A percentile compares a stretch with the other conserved stretches of the same genome.
These are phyloP conservation scores for Cadophora malorum DNA, from an alignment of 2,329 filamentous ascomycete species.

Conservation along the genomic window DNA sequence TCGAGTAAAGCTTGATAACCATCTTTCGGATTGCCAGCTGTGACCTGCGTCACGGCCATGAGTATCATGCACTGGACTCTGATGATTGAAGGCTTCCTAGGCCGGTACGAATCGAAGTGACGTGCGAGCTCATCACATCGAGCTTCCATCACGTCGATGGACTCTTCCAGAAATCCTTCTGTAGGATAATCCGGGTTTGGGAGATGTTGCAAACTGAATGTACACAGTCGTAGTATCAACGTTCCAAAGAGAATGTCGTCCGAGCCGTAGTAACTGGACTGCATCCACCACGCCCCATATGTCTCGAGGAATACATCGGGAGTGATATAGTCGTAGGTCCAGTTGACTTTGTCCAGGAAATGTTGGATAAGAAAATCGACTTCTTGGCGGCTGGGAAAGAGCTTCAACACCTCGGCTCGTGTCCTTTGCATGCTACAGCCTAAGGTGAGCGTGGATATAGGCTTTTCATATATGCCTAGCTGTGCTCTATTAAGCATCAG, in stretches of 20 bases:
- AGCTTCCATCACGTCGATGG: neutral
- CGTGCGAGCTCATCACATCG: neutral
- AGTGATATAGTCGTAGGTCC: slow-evolving; percentile 7
- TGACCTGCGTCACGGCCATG: neutral
- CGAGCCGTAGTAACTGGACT: neutral
- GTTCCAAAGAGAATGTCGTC: slow-evolving; percentile 10
- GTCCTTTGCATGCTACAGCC: neutral
- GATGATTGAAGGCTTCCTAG: neutral
- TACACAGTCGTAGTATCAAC: slow-evolving; percentile 9
- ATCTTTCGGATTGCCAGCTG: neutral
- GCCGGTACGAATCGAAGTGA: neutral
- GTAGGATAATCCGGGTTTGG: slow-evolving; percentile 9
- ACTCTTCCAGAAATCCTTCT: neutral
- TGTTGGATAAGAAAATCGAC: slow-evolving; percentile 13
- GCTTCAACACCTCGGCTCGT: neutral
- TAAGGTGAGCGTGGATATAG: neutral
- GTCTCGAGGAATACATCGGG: neutral
- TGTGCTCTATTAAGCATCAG: neutral
- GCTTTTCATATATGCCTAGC: neutral
- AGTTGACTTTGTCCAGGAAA: slow-evolving; percentile 10
- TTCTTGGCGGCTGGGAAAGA: slow-evolving; percentile 1
- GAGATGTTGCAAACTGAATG: slow-evolving; percentile 19
- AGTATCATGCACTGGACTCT: neutral
- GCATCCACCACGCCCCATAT: slow-evolving; percentile 8
- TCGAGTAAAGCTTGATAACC: neutral